Evolutionary conservation across 768 basidiomycete species (phyloP), one percentile per base, ranked within the genome.

Genomic region (Lentinula raphanica): DNA sequence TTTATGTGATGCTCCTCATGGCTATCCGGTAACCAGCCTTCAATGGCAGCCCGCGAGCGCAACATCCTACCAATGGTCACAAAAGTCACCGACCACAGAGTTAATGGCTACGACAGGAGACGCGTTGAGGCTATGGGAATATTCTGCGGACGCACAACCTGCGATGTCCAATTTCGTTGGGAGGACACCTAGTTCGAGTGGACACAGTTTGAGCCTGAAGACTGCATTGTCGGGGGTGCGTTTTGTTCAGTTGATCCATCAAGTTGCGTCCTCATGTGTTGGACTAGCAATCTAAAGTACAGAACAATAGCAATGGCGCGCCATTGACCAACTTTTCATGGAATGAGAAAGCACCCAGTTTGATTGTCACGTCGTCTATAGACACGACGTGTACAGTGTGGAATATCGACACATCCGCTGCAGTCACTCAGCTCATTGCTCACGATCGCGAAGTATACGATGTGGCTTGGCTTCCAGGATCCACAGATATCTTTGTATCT

Each of bases 381-480:
- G 97, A 99, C 69, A 99, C 97, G 51, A 97, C 95, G 13, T 98
- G 96, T 70, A 98, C 97, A 1, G 90, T 98, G 23, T 99, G 97
- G 97, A 97, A 99, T 71, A 92, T 99, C 68, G 90, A 96, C 66
- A 92, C 92, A 3, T 84, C 86, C 25, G 87, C 90, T 6, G 96
- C 97, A 25, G 85, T 98, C 68, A 99, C 97, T 2, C 97, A 98
- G 71, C 85, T 99, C 60, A 96, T 97, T 66, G 94, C 96, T 0
- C 96, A 97, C 72, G 94, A 98, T 77, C 85, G 92, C 48, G 90
- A 95, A 74, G 94, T 94, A 13, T 96, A 95, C 74, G 94, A 98
- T 68, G 94, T 97, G 40, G 94, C 94, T n/a, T 99, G 97, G 96
- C 82, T 98, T 12, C 97, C 97, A 5, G 84, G 87, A 25, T 95